phyloP scores from a whole-genome alignment of 768 basidiomycete genomes.

The Suillus clintonianus region DNA sequence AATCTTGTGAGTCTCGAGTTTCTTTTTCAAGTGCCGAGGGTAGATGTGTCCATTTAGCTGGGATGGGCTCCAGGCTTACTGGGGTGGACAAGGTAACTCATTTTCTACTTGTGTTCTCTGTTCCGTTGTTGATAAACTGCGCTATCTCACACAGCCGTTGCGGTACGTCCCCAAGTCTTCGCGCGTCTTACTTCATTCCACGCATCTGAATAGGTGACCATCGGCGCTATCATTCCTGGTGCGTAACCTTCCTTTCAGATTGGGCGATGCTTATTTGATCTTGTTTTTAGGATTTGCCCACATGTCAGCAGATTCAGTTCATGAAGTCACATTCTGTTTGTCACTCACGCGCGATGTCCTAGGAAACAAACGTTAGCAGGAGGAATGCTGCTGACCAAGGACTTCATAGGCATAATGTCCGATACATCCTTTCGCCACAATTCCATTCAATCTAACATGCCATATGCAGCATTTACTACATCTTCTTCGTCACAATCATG shows the following conservation, averaged over 20 bases:
- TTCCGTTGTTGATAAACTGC: background rate
- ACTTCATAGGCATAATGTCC: background rate
- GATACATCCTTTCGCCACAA: background rate
- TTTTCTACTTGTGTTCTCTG: background rate
- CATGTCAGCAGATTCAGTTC: background rate
- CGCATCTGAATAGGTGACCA: background rate
- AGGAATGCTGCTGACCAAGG: background rate
- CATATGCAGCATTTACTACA: background rate
- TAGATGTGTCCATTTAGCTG: constrained; percentile 8
- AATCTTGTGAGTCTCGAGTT: background rate
- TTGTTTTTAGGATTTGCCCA: background rate
- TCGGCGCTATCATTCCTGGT: background rate
- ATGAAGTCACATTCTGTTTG: background rate
- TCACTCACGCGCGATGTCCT: background rate
- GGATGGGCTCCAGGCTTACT: constrained; percentile 23
- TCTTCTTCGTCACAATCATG: background rate
- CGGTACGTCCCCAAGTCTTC: background rate
- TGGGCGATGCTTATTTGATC: background rate
- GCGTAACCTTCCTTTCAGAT: background rate
- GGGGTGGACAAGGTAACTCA: constrained; percentile 20
- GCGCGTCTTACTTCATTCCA: background rate
- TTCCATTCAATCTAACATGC: background rate
- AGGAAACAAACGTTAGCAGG: background rate
- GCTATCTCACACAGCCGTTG: background rate
- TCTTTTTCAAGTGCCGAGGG: background rate